Evolutionary conservation across 2,329 filamentous ascomycete species (phyloP).

Genomic region (Purpureocillium takamizusanense): DNA sequence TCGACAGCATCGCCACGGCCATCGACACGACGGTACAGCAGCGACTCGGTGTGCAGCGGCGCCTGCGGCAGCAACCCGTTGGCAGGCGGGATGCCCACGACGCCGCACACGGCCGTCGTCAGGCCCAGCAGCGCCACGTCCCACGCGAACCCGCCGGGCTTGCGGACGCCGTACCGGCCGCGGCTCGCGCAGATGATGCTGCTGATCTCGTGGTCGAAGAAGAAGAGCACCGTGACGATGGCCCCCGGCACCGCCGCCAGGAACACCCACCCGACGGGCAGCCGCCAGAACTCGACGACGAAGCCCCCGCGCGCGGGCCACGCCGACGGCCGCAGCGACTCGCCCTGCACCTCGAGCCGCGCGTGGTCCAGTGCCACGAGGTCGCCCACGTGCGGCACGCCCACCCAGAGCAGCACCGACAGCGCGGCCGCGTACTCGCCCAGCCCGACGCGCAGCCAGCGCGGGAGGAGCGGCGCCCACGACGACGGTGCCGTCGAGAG

Average conservation of each 20-base stretch:
- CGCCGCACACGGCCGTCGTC: slow-evolving; percentile 55
- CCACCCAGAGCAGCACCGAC: slow-evolving; percentile 57
- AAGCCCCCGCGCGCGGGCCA: slow-evolving; percentile 44
- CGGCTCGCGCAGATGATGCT: slow-evolving; percentile 58
- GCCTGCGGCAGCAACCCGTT: slow-evolving; percentile 59
- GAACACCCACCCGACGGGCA: slow-evolving; percentile 51
- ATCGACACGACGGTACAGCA: slow-evolving; percentile 44
- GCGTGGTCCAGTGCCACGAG: slow-evolving; percentile 48
- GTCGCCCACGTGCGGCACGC: slow-evolving; percentile 52
- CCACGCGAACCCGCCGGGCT: slow-evolving; percentile 56
- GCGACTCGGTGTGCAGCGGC: slow-evolving; percentile 54
- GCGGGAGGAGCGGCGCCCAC: slow-evolving; percentile 54
- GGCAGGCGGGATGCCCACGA: slow-evolving; percentile 56
- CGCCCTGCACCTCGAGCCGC: slow-evolving; percentile 42
- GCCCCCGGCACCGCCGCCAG: slow-evolving; percentile 51
- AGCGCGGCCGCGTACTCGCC: slow-evolving; percentile 58
- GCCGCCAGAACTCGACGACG: slow-evolving; percentile 55
- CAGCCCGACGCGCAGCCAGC: slow-evolving; percentile 51
- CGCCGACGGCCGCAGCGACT: slow-evolving; percentile 46
- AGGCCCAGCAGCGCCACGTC: slow-evolving; percentile 52
- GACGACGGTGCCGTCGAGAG: slow-evolving; percentile 50
- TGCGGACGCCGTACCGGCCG: slow-evolving; percentile 50
- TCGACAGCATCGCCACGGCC: too few relatives aligned
- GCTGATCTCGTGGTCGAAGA: slow-evolving; percentile 62
- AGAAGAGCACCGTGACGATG: slow-evolving; percentile 60